These are phyloP conservation scores for Penicillium sp. DNA, from an alignment of 2,329 filamentous ascomycete genomes.

Conservation along the genomic window DNA sequence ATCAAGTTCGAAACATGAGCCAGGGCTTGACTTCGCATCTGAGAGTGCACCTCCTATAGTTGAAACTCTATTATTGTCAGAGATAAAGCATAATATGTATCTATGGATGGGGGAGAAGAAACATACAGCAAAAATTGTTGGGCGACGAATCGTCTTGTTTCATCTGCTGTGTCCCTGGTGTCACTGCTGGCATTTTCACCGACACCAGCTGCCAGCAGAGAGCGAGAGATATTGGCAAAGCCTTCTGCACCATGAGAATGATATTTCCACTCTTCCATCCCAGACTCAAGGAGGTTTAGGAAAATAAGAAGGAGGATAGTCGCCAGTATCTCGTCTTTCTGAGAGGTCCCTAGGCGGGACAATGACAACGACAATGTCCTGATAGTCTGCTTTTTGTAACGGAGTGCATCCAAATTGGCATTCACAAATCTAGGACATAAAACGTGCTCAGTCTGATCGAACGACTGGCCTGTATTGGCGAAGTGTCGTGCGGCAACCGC, in stretches of 20 bases:
- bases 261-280: constrained; percentile 8
- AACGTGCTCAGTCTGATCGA: background rate
- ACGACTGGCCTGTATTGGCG: background rate
- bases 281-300: constrained; percentile 11
- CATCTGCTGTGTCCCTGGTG: background rate
- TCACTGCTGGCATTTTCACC: background rate
- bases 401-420: constrained; percentile 20
- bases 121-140: background rate
- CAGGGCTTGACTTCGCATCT: background rate
- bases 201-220: background rate
- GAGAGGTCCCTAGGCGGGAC: background rate
- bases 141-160: background rate
- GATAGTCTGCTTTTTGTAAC: constrained; percentile 25
- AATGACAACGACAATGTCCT: constrained; percentile 12
- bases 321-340: background rate
- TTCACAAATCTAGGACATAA: background rate
- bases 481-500: background rate
- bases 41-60: background rate
- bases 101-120: background rate
- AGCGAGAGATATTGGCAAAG: background rate
- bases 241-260: constrained; percentile 7
- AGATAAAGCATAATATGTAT: background rate
- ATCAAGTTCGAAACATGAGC: background rate
- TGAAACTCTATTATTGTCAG: background rate
- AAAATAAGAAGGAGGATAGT: constrained; percentile 7